Conservation (phyloP, 257 asterid genomes). For the Jacaranda copaia region DNA sequence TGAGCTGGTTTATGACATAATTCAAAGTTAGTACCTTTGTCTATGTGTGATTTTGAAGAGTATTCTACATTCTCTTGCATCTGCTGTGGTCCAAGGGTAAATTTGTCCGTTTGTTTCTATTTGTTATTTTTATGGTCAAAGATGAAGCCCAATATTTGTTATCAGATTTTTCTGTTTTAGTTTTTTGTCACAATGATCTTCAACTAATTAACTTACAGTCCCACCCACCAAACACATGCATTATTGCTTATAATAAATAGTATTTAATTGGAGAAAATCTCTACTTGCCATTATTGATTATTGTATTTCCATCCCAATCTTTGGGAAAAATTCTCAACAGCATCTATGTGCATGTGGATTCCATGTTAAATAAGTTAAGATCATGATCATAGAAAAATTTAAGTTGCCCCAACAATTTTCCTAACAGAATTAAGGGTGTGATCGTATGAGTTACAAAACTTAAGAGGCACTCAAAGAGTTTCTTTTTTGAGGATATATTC, state of each 20-base stretch:
- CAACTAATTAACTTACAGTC: background rate
- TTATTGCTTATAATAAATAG: background rate
- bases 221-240: background rate
- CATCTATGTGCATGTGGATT: background rate
- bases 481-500: too few relatives aligned
- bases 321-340: background rate
- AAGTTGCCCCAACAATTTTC: too few relatives aligned
- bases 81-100: background rate
- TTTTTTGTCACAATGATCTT: background rate
- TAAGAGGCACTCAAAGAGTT: too few relatives aligned
- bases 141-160: too few relatives aligned
- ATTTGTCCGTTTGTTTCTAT: background rate
- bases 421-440: too few relatives aligned
- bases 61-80: too few relatives aligned
- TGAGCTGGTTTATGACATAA: background rate
- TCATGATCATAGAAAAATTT: too few relatives aligned
- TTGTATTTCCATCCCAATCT: background rate
- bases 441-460: too few relatives aligned
- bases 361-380: background rate
- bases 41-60: too few relatives aligned
- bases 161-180: background rate
- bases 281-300: background rate
- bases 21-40: background rate
- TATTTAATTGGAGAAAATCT: background rate
- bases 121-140: slow-evolving; percentile 12